These are phyloP conservation scores for Boletus sp. DNA, from an alignment of 768 basidiomycete genomes.

Conservation along the genomic window DNA sequence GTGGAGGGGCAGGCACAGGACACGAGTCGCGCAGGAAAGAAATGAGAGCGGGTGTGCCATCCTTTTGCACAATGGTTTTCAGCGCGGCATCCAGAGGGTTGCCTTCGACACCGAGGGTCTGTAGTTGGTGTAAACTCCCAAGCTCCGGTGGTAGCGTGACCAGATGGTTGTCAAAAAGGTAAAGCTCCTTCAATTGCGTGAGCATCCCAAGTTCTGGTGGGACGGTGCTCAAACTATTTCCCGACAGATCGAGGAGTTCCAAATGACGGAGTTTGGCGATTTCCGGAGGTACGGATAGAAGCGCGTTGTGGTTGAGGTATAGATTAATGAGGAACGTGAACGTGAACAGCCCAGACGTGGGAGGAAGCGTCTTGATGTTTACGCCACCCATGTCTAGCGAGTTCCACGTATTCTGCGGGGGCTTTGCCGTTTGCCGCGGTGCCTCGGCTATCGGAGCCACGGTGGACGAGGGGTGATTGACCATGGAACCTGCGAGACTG, in stretches of 20 bases:
- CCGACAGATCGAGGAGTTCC: constrained; percentile 87
- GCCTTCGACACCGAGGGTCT: constrained; percentile 94
- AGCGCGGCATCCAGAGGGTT: constrained; percentile 83
- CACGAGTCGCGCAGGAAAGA: constrained; percentile 92
- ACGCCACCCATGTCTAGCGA: constrained; percentile 97
- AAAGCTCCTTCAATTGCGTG: constrained; percentile 84
- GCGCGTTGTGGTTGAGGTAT: constrained; percentile 93
- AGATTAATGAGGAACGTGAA: constrained; percentile 94
- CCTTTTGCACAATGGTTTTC: constrained; percentile 84
- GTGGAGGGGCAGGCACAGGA: constrained; percentile 76
- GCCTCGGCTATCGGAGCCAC: constrained; percentile 69
- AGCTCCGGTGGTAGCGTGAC: constrained; percentile 80
- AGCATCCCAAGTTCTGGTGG: constrained; percentile 91
- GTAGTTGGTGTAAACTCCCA: constrained; percentile 87
- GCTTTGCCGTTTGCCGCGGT: constrained; percentile 61
- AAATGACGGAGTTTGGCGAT: constrained; percentile 83
- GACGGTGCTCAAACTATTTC: constrained; percentile 73
- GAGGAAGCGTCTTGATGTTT: constrained; percentile 85
- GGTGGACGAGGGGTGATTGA: constrained; percentile 71
- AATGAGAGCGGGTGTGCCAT: constrained; percentile 88
- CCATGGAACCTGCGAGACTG: constrained; percentile 29
- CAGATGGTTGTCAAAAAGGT: constrained; percentile 95
- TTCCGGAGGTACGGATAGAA: constrained; percentile 74
- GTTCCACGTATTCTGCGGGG: constrained; percentile 79
- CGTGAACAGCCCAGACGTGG: constrained; percentile 67